Conservation (phyloP, 305 asterid species). For the Salvia sclarea region DNA sequence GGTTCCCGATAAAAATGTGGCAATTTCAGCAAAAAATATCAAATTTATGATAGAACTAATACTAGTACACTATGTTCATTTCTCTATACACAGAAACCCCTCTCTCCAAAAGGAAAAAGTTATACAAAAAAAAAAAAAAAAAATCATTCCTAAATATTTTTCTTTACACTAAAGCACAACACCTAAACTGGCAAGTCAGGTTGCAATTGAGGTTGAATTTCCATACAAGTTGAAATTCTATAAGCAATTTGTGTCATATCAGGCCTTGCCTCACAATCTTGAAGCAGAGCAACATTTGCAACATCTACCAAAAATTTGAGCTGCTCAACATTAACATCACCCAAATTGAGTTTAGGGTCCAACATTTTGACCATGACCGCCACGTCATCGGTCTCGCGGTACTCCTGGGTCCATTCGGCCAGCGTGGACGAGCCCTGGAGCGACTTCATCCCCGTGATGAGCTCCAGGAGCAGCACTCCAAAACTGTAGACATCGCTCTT, state of each 20-base stretch:
- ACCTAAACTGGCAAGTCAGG: constrained; percentile 46
- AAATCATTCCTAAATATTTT: not conserved
- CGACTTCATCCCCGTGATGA: constrained; percentile 67
- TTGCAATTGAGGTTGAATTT: constrained; percentile 26
- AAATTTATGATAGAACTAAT: too few species aligned
- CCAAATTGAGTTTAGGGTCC: constrained; percentile 57
- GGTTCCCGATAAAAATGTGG: too few species aligned
- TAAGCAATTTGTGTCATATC: constrained; percentile 61
- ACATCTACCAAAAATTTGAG: constrained; percentile 49
- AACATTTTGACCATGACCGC: constrained; percentile 49
- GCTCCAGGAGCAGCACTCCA: constrained; percentile 70
- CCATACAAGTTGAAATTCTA: constrained; percentile 49
- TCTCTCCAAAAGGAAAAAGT: not conserved
- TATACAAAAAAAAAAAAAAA: not conserved
- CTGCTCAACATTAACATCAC: constrained; percentile 46
- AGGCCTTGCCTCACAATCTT: constrained; percentile 55
- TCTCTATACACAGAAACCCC: not conserved
- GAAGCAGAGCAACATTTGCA: constrained; percentile 59
- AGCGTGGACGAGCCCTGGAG: constrained; percentile 69
- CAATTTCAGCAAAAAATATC: too few species aligned
- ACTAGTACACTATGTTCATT: too few species aligned
- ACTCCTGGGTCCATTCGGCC: constrained; percentile 76
- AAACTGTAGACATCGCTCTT: constrained; percentile 83
- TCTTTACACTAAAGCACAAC: not conserved
- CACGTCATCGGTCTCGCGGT: constrained; percentile 43